Base-by-base conservation (phyloP, 148 eudicot genomes). In the Linanthus parryae region DNA sequence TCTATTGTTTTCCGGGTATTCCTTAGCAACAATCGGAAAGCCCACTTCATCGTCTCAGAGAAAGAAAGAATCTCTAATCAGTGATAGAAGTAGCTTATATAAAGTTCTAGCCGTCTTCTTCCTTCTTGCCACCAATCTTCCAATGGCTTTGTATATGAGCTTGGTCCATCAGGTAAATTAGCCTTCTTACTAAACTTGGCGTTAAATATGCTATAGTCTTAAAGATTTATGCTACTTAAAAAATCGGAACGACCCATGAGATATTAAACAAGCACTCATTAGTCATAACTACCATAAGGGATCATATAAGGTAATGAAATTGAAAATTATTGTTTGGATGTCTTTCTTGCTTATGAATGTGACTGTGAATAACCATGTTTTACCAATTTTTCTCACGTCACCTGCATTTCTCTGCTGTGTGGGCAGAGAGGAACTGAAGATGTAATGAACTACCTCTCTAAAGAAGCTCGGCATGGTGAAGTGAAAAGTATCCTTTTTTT, bases 371-470 rank as follows among this genome's bases (percentile, higher is more conserved):
- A 5, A 15, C 26, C 27, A 4, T 21, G 6, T 14, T 0, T 42
- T 16, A 16, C 10, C 16, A 42, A 1, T 13, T 41, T 22, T 33
- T 15, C 18, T 17, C 20, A 53, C 56, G 38, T 56, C 62, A 51
- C 22, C 23, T 53, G 47, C 35, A 30, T 28, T 10, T 58, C 19
- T 66, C 25, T 45, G 61, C n/a, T n/a, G n/a, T n/a, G n/a, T n/a
- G 39, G 40, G 38, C 81, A 92, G 98, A 84, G 99, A 70, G 99
- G 99, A 62, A 59, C 96, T 31, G 99, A 92, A 76, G 96, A 92
- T 52, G 88, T 82, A 8, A 84, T 87, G 91, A 58, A 78, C 71
- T 92, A 79, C 75, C 85, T 92, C 25, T 70, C 99, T 2, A 54
- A 48, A 39, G 88, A 92, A 74, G 90, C 96, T 35, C 64, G 21